Conservation (phyloP, 2,329 filamentous ascomycete species). For the Fusarium abutilonis region DNA sequence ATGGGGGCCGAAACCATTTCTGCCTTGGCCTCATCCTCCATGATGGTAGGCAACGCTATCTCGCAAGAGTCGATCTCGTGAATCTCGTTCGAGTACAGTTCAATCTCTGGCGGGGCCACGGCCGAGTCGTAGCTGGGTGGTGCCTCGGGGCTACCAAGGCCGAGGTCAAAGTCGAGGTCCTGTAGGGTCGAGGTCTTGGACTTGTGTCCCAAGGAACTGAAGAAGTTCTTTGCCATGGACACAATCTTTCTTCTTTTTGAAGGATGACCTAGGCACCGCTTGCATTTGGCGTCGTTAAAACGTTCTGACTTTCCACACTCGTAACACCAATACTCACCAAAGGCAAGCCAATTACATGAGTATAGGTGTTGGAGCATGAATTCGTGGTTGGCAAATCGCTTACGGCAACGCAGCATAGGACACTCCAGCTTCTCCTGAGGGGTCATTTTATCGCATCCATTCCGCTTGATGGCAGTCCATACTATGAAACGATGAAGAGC, state of each 20-base stretch:
- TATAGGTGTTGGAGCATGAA: slow-evolving; percentile 64
- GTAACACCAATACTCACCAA: slow-evolving; percentile 66
- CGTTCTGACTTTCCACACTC: slow-evolving; percentile 63
- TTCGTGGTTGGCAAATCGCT: slow-evolving; percentile 62
- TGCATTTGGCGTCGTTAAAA: slow-evolving; percentile 63
- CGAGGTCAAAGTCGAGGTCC: slow-evolving; percentile 44
- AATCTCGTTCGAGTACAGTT: slow-evolving; percentile 62
- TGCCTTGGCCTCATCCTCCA: slow-evolving; percentile 42
- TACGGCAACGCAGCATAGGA: slow-evolving; percentile 62
- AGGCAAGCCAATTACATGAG: slow-evolving; percentile 58
- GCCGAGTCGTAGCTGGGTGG: slow-evolving; percentile 60
- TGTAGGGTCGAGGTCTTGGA: slow-evolving; percentile 49
- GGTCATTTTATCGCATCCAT: slow-evolving; percentile 59
- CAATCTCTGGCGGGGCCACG: slow-evolving; percentile 49
- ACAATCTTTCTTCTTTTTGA: slow-evolving; percentile 63
- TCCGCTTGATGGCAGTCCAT: slow-evolving; percentile 66
- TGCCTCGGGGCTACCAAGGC: slow-evolving; percentile 50
- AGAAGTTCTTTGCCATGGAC: slow-evolving; percentile 64
- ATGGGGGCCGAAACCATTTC: slow-evolving; percentile 32
- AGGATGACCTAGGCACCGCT: slow-evolving; percentile 59
- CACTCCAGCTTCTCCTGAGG: slow-evolving; percentile 61
- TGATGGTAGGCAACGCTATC: slow-evolving; percentile 48
- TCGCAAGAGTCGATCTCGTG: slow-evolving; percentile 63
- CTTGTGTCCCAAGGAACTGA: slow-evolving; percentile 62
- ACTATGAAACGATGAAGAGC: slow-evolving; percentile 65